Percentiles rank a stretch among this genome's conserved stretches.
Conservation (phyloP, 2,329 filamentous ascomycete species). For the Pseudogymnoascus pannorum region DNA sequence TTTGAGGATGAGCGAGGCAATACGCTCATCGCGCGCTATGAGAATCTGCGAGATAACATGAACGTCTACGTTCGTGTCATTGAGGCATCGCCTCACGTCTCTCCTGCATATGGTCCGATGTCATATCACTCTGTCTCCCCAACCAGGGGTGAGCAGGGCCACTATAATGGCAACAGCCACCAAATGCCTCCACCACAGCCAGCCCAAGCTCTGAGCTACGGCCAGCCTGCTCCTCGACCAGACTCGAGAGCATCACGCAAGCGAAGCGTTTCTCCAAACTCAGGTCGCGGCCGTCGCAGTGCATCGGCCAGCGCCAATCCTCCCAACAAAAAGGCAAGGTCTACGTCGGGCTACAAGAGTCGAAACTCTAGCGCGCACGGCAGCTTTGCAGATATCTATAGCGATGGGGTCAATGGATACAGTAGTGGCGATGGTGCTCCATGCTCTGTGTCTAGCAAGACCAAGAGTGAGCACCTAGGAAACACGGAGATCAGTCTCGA, state of each 20-base stretch:
- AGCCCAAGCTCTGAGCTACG: constrained; percentile 44
- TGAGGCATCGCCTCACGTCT: constrained; percentile 44
- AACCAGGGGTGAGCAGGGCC: constrained; percentile 45
- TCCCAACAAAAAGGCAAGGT: constrained; percentile 56
- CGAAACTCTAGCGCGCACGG: constrained; percentile 47
- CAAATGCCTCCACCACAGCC: constrained; percentile 54
- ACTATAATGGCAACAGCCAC: constrained; percentile 55
- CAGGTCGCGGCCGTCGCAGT: constrained; percentile 66
- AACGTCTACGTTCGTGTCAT: constrained; percentile 86
- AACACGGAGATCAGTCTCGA: constrained; percentile 97
- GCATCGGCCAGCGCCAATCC: constrained; percentile 56
- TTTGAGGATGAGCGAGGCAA: constrained; percentile 88
- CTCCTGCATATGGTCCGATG: constrained; percentile 44
- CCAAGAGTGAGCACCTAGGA: constrained; percentile 74
- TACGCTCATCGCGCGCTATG: constrained; percentile 89
- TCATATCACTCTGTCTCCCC: constrained; percentile 45
- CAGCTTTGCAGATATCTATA: constrained; percentile 50
- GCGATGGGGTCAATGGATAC: constrained; percentile 65
- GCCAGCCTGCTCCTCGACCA: constrained; percentile 58
- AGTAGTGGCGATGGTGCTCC: constrained; percentile 82
- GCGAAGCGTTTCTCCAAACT: constrained; percentile 70
- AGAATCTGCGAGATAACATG: constrained; percentile 92
- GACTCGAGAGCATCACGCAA: constrained; percentile 63
- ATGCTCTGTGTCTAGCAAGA: constrained; percentile 68
- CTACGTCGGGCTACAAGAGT: constrained; percentile 61